A percentile compares a stretch with the other conserved stretches of the same genome.
Evolutionary conservation across 352 stramenopile species (phyloP).

Genomic region (Pythium apleroticum): DNA sequence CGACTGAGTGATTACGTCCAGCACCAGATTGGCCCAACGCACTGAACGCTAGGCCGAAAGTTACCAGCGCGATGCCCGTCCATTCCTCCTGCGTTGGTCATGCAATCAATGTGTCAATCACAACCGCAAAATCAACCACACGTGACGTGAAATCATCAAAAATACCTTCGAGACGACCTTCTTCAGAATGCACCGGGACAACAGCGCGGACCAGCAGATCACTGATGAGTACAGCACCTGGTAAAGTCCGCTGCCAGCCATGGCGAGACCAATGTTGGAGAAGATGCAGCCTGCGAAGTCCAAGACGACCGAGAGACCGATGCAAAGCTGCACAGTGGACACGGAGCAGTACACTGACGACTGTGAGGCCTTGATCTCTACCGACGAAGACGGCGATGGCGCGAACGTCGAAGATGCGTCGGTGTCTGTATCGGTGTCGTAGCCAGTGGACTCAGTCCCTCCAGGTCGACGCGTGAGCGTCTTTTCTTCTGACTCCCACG

Average conservation of each 20-base stretch:
- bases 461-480: constrained; percentile 53
- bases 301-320: constrained; percentile 68
- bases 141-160: neutral
- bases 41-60: constrained; percentile 80
- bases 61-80: constrained; percentile 81
- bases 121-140: neutral
- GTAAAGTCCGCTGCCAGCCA: constrained; percentile 80
- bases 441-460: constrained; percentile 14
- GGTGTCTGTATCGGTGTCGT: constrained; percentile 23
- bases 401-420: constrained; percentile 2
- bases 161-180: constrained; percentile 56
- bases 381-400: neutral
- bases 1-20: constrained; percentile 59
- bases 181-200: constrained; percentile 75
- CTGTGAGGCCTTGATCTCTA: constrained; percentile 15
- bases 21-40: constrained; percentile 67
- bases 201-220: constrained; percentile 84
- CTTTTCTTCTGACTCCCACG: constrained; percentile 28
- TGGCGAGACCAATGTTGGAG: constrained; percentile 78
- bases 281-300: constrained; percentile 87
- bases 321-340: constrained; percentile 60
- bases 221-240: constrained; percentile 86
- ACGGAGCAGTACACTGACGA: constrained; percentile 43
- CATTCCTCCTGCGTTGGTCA: constrained; percentile 55
- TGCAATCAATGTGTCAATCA: neutral